These are phyloP conservation scores for Vitis amurensis DNA, from an alignment of 164 flowering plant genomes.

Conservation along the genomic window DNA sequence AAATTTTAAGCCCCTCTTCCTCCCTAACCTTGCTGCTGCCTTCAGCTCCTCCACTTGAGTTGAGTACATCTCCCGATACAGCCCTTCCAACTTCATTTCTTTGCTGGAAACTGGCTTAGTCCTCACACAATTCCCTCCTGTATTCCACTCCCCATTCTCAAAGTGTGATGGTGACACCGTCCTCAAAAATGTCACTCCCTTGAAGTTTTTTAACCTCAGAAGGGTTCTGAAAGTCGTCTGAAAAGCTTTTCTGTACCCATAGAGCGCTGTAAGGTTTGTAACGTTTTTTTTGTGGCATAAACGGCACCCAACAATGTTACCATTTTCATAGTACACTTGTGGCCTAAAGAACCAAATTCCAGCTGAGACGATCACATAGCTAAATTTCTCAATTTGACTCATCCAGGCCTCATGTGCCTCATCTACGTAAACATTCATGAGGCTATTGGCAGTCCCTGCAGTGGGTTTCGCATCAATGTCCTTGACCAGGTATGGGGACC, in stretches of 20 bases:
- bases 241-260: conserved; percentile 39
- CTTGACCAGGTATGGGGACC: conserved; percentile 65
- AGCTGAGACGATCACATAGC: conserved; percentile 42
- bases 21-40: conserved; percentile 31
- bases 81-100: conserved; percentile 24
- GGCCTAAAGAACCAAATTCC: conserved; percentile 62
- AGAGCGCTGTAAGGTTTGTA: conserved; percentile 10
- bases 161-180: conserved; percentile 47
- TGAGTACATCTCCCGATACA: conserved; percentile 23
- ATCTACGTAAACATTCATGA: conserved; percentile 45
- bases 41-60: conserved; percentile 43
- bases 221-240: conserved; percentile 31
- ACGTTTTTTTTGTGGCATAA: conserved; percentile 28
- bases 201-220: conserved; percentile 20
- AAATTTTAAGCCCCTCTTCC: conserved; percentile 31
- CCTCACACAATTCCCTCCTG: conserved; percentile 48
- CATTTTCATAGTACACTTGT: conserved; percentile 22
- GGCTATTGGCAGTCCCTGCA: conserved; percentile 21
- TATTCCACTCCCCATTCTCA: conserved; percentile 50
- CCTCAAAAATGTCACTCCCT: conserved; percentile 41
- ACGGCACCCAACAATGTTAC: conserved; percentile 34
- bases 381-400: conserved; percentile 20
- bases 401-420: conserved; percentile 38
- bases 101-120: conserved; percentile 30
- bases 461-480: conserved; percentile 35